phyloP scores from a whole-genome alignment of 2,329 filamentous ascomycete genomes.

The Atkinsonella texensis region DNA sequence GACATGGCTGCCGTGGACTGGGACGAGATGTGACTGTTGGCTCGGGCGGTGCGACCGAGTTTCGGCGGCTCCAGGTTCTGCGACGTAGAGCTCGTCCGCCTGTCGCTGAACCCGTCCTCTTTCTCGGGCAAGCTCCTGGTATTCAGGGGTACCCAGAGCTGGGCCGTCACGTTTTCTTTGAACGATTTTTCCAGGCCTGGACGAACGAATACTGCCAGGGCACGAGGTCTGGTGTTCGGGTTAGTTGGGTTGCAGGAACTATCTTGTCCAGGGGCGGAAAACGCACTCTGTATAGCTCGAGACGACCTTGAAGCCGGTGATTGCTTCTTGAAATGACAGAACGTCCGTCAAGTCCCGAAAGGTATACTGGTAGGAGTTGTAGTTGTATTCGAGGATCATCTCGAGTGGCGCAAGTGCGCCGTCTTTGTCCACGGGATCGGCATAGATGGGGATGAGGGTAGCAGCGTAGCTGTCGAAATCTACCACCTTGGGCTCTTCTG shows the following conservation, averaged over 20 bases:
- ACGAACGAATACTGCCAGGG: neutral
- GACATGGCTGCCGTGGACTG: neutral
- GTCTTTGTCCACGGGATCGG: slow-evolving; percentile 5
- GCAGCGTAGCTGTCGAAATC: slow-evolving; percentile 9
- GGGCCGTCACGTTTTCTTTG: neutral
- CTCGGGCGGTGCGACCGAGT: neutral
- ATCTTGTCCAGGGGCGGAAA: slow-evolving; percentile 4
- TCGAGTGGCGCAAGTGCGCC: slow-evolving; percentile 7
- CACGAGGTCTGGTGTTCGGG: neutral
- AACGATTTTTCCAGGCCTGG: neutral
- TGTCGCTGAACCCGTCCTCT: neutral
- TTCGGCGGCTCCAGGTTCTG: neutral
- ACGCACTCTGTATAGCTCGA: neutral
- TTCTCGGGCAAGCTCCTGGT: neutral
- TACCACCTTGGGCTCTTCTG: neutral
- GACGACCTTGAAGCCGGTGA: slow-evolving; percentile 14
- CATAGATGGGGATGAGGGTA: slow-evolving; percentile 12
- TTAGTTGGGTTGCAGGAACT: slow-evolving; percentile 4
- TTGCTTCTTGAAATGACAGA: slow-evolving; percentile 14
- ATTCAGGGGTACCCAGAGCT: neutral
- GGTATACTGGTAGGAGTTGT: slow-evolving; percentile 10
- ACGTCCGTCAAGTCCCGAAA: slow-evolving; percentile 11
- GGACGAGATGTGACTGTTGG: neutral
- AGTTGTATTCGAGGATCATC: slow-evolving; percentile 13
- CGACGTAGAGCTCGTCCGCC: neutral